Base-by-base conservation (phyloP, 2,329 filamentous ascomycete genomes). In the Teratosphaeria epicoccoides region DNA sequence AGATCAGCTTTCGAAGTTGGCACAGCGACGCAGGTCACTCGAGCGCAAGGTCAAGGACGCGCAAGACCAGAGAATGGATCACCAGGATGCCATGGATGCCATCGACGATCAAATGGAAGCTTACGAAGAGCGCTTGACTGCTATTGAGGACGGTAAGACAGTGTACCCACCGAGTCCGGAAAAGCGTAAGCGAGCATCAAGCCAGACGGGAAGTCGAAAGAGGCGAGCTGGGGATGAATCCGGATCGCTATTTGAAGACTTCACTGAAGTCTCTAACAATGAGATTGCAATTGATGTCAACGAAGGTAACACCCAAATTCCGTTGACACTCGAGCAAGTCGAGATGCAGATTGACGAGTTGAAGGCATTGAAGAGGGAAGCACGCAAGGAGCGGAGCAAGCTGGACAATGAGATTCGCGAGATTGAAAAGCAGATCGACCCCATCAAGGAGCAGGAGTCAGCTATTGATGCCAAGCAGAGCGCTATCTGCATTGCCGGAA, bases 401-500 rank as follows among this genome's bases (percentile, higher is more conserved):
- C 52, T 68, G 9, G 61, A 66, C 6, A 53, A 59, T 3, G 52
- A 66, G 24, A 66, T 71, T 9, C 63, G 62, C 4, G 57, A 63
- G n/a, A 24, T 71, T 3, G 59, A 57, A 28, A 53, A 62, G 12
- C 49, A 63, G 14, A 59, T 71, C 6, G 54, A 52, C 2, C 58
- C 61, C 12, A 50, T 69, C 5, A 57, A 71, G 10, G 51, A 60
- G 1, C 61, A 68, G 28, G 54, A 65, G 12, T 59, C 59, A 2
- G 54, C 60, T 1, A 61, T 73, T 14, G 59, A 69, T 43, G 66
- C 63, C 9, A 52, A 69, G 28, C 63, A 69, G 51, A 69, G 61
- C 43, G 63, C 61, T 2, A 61, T 71, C 1, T 77, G 80, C 54
- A 81, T 84, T 51, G 66, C 69, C 14, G 73, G 72, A 4, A 71